Base-by-base conservation (phyloP, 1,139 yeast species). In the Protomyces macrosporus region DNA sequence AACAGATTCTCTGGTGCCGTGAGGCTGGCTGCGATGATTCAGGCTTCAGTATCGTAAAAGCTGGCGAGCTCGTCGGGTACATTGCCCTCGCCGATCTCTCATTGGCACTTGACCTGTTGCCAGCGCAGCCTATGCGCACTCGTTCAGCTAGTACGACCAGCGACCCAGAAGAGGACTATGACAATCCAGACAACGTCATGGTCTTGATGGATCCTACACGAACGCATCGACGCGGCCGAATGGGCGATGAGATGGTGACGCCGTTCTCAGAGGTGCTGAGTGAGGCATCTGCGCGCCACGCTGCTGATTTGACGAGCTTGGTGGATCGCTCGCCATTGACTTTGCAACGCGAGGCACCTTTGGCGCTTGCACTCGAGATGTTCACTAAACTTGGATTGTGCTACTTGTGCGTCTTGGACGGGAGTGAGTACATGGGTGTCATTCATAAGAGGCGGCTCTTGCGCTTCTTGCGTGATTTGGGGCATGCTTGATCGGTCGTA, bases 341-440 rank as follows among this genome's bases (percentile, higher is more conserved):
- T n/a, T 55, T 63, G 12, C 60, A 54, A 53, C 53, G 59, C 14
- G 60, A 63, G 7, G 65, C 65, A n/a, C 65, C 65, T 5, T 45
- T 63, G 12, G 65, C 53, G 36, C 51, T 63, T 30, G 65, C 59
- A n/a, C 62, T 51, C 58, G 65, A 63, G 45, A 61, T 63, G 65
- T 63, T 63, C 32, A 45, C 59, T n/a, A 63, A 63, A 53, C 55
- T 63, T 30, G 65, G 65, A 16, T 37, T 63, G 6, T 60, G 65
- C 34, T 63, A 63, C 35, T 37, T 63, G 36, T 62, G 65, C 30
- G 59, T 63, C 12, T 39, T 57, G 53, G 65, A 63, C 32, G 63
- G 59, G 2, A 12, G 51, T 32, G 42, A 53, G 35, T 53, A 58
- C 32, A 33, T 53, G 45, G 65, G 65, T 3, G 50, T 48, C 39